A percentile compares a stretch with the other conserved stretches of the same genome.
Conservation (phyloP, 2,329 filamentous ascomycete genomes). For the Talaromyces sp. region DNA sequence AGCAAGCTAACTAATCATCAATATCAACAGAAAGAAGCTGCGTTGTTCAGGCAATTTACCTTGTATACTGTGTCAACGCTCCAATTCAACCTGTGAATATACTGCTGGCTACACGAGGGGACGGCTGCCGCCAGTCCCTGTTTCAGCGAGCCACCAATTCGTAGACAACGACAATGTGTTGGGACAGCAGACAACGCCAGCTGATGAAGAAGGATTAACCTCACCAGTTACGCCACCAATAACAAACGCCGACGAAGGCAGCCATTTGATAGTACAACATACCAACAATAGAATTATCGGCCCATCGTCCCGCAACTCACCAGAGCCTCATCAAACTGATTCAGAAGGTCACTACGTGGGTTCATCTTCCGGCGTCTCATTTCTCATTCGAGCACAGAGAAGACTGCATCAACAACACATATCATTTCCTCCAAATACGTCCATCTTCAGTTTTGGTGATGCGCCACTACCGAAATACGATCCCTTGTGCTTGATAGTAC, state of each 20-base stretch:
- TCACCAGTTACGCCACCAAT: not conserved
- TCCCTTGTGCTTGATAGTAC: not conserved
- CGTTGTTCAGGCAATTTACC: not conserved
- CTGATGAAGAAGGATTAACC: not conserved
- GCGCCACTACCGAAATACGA: not conserved
- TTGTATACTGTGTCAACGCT: slow-evolving; percentile 4
- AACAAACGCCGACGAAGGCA: not conserved
- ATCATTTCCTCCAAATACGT: not conserved
- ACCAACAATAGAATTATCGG: not conserved
- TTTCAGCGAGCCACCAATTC: slow-evolving; percentile 19
- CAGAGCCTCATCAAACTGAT: not conserved
- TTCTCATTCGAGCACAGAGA: not conserved
- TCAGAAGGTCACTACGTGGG: not conserved
- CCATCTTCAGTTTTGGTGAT: not conserved
- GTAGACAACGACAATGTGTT: not conserved
- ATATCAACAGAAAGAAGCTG: not conserved
- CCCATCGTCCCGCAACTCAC: not conserved
- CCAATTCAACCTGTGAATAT: slow-evolving; percentile 39
- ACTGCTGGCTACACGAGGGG: slow-evolving; percentile 50
- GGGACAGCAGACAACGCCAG: not conserved
- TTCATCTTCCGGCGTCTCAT: not conserved
- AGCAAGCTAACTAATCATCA: not conserved
- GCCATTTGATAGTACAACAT: not conserved
- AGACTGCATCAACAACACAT: not conserved
- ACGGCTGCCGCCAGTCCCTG: slow-evolving; percentile 37